These are phyloP conservation scores for Przewalskia tangutica DNA, from an alignment of 257 asterid species.

Conservation along the genomic window DNA sequence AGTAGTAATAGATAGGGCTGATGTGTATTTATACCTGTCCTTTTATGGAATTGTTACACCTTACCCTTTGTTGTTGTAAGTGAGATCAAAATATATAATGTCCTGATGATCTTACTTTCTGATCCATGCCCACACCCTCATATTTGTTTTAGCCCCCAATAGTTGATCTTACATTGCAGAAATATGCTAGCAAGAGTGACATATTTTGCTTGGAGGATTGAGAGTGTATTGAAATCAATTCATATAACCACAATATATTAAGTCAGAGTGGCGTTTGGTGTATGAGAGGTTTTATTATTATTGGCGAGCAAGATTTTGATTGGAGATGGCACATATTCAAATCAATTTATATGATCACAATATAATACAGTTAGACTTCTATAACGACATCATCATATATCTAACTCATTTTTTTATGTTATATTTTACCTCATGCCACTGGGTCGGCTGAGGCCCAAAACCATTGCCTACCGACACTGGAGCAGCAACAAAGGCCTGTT, in stretches of 20 bases:
- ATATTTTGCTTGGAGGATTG: neutral
- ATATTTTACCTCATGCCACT: too few species aligned
- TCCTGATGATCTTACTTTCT: neutral
- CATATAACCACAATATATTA: neutral
- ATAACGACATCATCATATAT: too few species aligned
- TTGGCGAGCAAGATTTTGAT: neutral
- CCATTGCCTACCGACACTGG: too few species aligned
- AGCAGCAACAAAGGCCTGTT: too few species aligned
- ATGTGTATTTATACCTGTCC: constrained; percentile 26
- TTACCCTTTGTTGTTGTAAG: neutral
- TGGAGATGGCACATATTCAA: neutral
- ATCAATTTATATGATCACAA: neutral
- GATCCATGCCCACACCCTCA: neutral
- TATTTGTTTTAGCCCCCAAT: neutral
- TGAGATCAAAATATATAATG: neutral
- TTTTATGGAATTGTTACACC: constrained; percentile 12
- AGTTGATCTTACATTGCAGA: neutral
- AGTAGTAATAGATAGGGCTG: constrained; percentile 41
- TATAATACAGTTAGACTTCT: neutral
- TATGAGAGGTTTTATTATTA: neutral
- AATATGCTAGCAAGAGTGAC: neutral
- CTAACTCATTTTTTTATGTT: too few species aligned
- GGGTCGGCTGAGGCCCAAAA: too few species aligned
- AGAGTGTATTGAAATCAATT: neutral
- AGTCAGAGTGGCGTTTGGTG: neutral